Evolutionary conservation across 805 yeast genomes (phyloP).

Genomic region (Saccharomycopsis sp.): DNA sequence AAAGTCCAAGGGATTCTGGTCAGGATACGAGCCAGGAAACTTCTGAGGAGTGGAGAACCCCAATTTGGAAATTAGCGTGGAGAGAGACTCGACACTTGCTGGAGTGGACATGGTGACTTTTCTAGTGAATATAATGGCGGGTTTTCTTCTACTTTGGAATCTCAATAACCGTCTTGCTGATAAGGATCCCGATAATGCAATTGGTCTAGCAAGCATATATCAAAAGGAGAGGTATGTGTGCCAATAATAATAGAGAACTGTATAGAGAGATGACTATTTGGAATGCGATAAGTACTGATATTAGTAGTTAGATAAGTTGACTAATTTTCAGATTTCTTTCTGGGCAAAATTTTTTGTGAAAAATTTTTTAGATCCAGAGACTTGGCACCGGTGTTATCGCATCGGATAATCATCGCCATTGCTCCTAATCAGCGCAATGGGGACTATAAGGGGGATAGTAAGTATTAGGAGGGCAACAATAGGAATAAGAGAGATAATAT

Average conservation of each 20-base stretch:
- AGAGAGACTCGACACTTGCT: constrained; percentile 5
- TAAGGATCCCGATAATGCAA: not conserved
- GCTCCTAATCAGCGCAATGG: no score
- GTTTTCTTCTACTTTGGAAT: not conserved
- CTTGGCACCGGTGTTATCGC: not conserved
- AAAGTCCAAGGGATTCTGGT: constrained; percentile 74
- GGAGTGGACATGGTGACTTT: not conserved
- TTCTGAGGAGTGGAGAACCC: constrained; percentile 34
- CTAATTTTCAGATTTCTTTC: not conserved
- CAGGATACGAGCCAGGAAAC: constrained; percentile 62
- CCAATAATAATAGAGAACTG: not conserved
- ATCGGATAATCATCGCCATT: no score
- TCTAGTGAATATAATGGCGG: not conserved
- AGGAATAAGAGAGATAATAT: no score
- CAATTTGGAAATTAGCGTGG: constrained; percentile 5
- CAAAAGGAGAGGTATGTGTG: not conserved
- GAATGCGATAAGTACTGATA: not conserved
- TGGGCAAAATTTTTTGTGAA: not conserved
- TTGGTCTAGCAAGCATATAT: not conserved
- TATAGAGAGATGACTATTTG: no score
- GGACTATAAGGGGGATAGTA: no score
- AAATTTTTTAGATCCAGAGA: not conserved
- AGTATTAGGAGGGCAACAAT: no score
- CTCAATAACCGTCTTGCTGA: not conserved
- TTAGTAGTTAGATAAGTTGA: not conserved